Percentiles rank a stretch among this genome's conserved stretches.
Evolutionary conservation across 2,329 filamentous ascomycete species (phyloP).

Genomic region (Bipolaris oryzae): DNA sequence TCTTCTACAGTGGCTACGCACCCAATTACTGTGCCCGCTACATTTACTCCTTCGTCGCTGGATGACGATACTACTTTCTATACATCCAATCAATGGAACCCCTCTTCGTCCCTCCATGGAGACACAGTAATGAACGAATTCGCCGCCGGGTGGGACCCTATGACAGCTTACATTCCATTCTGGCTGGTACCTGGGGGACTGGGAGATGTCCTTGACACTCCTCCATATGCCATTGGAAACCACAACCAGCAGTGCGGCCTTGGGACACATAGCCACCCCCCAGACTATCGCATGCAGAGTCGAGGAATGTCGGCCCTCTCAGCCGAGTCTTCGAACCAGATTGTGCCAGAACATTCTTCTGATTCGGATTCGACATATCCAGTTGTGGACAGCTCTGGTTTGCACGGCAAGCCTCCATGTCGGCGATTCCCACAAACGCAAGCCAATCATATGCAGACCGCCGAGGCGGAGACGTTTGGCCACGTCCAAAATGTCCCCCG

Average conservation of each 20-base stretch:
- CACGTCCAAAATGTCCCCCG: neutral
- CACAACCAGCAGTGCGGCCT: neutral
- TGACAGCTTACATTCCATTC: neutral
- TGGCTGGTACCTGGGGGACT: neutral
- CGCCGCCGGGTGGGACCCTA: neutral
- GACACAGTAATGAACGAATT: neutral
- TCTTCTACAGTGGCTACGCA: neutral
- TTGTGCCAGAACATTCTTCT: neutral
- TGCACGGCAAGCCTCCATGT: neutral
- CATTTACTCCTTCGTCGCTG: neutral
- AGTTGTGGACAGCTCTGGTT: neutral
- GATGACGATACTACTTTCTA: neutral
- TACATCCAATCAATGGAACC: neutral
- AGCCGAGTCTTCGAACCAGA: neutral
- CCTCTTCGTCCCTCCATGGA: neutral
- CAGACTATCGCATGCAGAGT: neutral
- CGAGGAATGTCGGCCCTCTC: neutral
- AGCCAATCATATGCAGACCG: neutral
- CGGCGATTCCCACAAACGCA: neutral
- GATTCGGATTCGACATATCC: neutral
- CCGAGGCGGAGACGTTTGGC: neutral
- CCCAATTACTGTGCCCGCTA: neutral
- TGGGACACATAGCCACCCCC: neutral
- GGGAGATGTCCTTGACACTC: neutral
- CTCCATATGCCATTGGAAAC: neutral